Percentiles rank a stretch among this genome's conserved stretches.
Conservation (phyloP, 2,329 filamentous ascomycete species). For the Fonsecaea multimorphosa region DNA sequence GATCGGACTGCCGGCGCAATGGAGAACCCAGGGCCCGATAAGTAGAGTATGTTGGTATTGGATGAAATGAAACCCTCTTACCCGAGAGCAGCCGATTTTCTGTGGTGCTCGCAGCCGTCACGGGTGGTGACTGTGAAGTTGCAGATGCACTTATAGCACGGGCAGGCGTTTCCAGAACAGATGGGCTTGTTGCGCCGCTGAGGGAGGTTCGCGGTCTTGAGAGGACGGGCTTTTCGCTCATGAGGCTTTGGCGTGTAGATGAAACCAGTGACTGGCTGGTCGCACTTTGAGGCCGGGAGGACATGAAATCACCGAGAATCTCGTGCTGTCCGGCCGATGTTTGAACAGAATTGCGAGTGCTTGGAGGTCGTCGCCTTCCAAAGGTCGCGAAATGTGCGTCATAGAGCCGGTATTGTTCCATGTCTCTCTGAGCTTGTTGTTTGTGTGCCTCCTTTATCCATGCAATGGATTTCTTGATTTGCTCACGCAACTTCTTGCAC, state of each 20-base stretch:
- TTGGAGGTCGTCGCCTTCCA: not conserved
- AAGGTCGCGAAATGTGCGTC: slow-evolving; percentile 10
- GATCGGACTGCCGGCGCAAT: slow-evolving; percentile 2
- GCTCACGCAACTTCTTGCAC: not conserved
- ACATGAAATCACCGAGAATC: slow-evolving; percentile 7
- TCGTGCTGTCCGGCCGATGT: slow-evolving; percentile 5
- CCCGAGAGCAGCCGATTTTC: not conserved
- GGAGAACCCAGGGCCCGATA: not conserved
- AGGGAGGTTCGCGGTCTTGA: not conserved
- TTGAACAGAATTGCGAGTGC: not conserved
- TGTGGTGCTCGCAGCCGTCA: not conserved
- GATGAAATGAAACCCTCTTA: not conserved
- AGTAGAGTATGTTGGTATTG: not conserved
- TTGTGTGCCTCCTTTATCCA: slow-evolving; percentile 17
- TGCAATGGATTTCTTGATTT: not conserved
- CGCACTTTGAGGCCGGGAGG: slow-evolving; percentile 4
- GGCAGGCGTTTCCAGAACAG: not conserved
- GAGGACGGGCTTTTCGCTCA: not conserved
- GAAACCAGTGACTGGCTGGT: slow-evolving; percentile 8
- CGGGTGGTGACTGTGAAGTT: not conserved
- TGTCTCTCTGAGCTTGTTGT: slow-evolving; percentile 19
- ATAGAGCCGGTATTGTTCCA: slow-evolving; percentile 17
- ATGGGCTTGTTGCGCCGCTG: not conserved
- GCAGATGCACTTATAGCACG: not conserved
- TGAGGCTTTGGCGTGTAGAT: not conserved